Conservation (phyloP, 1,139 yeast species). For the Lodderomyces margitis region DNA sequence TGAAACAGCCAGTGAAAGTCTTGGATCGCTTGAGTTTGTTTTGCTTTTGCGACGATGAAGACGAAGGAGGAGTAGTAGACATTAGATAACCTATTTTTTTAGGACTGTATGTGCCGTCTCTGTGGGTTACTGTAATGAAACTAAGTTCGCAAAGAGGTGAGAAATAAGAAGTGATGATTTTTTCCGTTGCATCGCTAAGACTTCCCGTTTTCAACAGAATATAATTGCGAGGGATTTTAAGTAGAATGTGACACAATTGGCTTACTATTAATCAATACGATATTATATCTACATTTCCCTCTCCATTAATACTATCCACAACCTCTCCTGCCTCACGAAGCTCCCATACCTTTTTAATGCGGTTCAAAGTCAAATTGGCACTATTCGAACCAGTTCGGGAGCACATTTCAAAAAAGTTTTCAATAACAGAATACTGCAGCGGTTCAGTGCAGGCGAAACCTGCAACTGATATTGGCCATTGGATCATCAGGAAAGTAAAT, state of each 20-base stretch:
- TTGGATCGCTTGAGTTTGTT: conserved; percentile 24
- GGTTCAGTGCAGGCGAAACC: conserved; percentile 50
- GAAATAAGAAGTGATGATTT: background rate
- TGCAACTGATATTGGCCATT: conserved; percentile 57
- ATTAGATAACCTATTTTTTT: conserved; percentile 2
- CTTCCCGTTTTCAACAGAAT: conserved; percentile 1
- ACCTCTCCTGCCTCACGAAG: conserved; percentile 24
- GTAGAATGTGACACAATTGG: too few relatives aligned
- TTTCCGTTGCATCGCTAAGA: background rate
- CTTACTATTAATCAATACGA: conserved; percentile 18
- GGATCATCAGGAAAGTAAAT: conserved; percentile 40
- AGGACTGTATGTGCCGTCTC: background rate
- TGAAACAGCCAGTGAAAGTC: conserved; percentile 52
- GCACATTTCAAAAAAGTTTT: conserved; percentile 37
- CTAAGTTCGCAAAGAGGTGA: background rate
- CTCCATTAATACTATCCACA: conserved; percentile 24
- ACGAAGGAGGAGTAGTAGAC: background rate
- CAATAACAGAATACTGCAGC: conserved; percentile 39
- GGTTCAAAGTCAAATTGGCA: conserved; percentile 40
- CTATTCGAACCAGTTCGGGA: conserved; percentile 47
- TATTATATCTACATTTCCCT: conserved; percentile 22
- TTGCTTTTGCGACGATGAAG: conserved; percentile 11
- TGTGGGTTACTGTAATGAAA: conserved; percentile 1
- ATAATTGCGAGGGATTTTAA: background rate
- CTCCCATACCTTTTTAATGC: conserved; percentile 40